Evolutionary conservation across 345 rosid genomes (phyloP).

Genomic region (Populus tremula): DNA sequence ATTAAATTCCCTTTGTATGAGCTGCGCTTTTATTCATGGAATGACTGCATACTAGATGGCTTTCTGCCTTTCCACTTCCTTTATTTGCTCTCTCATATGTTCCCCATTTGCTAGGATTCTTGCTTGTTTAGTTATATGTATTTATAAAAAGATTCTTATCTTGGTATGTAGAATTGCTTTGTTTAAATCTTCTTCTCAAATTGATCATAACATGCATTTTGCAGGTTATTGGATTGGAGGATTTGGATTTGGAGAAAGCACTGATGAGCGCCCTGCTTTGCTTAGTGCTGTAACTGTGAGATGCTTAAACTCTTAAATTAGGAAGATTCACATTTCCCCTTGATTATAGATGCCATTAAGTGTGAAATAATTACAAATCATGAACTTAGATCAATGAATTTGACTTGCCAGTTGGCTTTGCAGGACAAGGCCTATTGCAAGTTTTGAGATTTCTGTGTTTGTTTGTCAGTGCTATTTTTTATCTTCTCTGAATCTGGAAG

Average conservation of each 20-base stretch:
- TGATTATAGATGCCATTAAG: neutral
- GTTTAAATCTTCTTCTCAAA: neutral
- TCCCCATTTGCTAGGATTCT: neutral
- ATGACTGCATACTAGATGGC: neutral
- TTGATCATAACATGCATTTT: constrained; percentile 13
- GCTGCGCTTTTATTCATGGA: neutral
- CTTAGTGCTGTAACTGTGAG: constrained; percentile 58
- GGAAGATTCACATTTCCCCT: neutral
- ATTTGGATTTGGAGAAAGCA: constrained; percentile 79
- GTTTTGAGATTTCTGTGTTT: neutral
- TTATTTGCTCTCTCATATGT: neutral
- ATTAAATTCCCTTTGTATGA: too few relatives aligned
- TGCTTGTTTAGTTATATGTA: neutral
- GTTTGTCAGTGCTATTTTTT: neutral
- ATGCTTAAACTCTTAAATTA: constrained; percentile 1
- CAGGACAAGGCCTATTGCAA: neutral
- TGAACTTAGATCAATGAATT: neutral
- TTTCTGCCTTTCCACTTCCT: neutral
- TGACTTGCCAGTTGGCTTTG: too few relatives aligned
- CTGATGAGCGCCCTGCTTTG: constrained; percentile 59
- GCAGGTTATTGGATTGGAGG: constrained; percentile 83
- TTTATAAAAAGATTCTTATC: neutral
- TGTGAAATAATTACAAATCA: neutral
- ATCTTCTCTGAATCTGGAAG: neutral
- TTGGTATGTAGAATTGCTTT: neutral